Percentiles rank a stretch among this genome's conserved stretches.
These are phyloP conservation scores for Nannochloris sp. DNA, from an alignment of 139 green algal genomes.

Conservation along the genomic window DNA sequence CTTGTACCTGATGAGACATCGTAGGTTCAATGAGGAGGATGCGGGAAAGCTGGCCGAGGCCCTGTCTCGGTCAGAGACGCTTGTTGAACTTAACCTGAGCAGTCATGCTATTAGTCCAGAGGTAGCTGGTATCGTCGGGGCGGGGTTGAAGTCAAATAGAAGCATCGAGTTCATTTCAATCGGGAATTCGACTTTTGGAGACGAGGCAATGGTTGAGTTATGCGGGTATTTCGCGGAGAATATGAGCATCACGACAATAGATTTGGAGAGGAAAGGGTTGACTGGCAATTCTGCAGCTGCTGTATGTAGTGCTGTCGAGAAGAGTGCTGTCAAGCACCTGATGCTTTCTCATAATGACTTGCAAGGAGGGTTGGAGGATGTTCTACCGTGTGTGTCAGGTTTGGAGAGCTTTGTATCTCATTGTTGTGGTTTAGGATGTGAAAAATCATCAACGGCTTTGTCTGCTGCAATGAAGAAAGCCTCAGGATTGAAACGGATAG, in stretches of 20 bases:
- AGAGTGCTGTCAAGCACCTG: constrained; percentile 3
- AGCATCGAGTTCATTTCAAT: constrained; percentile 11
- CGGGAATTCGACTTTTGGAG: constrained; percentile 19
- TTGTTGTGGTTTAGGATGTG: constrained; percentile 7
- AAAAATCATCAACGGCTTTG: not conserved
- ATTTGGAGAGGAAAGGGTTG: constrained; percentile 18
- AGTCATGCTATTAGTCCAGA: constrained; percentile 12
- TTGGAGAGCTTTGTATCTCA: constrained; percentile 2
- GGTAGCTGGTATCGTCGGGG: constrained; percentile 2
- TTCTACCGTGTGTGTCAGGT: not conserved
- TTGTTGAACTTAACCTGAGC: constrained; percentile 23
- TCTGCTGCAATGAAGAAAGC: not conserved
- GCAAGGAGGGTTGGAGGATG: not conserved
- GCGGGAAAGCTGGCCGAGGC: constrained; percentile 5
- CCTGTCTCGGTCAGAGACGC: constrained; percentile 8
- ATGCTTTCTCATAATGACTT: constrained; percentile 5
- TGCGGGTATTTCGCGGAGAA: constrained; percentile 8
- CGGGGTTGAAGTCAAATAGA: not conserved
- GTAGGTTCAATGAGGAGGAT: constrained; percentile 15
- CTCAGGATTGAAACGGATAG: not conserved
- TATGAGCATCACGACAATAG: not conserved
- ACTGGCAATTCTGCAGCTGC: not conserved
- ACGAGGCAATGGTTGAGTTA: constrained; percentile 17
- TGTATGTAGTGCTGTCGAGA: not conserved
- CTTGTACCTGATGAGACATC: constrained; percentile 13